phyloP scores from a whole-genome alignment of 2,329 filamentous ascomycete genomes.

The Trichophyton schoenleinii region DNA sequence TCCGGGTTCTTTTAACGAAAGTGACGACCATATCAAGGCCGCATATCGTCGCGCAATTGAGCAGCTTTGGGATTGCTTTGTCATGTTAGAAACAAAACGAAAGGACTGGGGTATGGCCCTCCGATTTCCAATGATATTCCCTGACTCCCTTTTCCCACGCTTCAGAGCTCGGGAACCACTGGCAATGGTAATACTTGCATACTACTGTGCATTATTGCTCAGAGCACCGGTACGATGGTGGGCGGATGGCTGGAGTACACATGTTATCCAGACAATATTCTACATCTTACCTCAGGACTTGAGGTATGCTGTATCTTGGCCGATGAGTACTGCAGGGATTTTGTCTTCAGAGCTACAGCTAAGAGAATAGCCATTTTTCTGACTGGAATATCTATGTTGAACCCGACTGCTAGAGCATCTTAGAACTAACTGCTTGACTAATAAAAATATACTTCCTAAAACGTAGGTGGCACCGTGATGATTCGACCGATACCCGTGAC shows the following conservation, averaged over 20 bases:
- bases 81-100: slow-evolving; percentile 12
- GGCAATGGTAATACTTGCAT: slow-evolving; percentile 27
- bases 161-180: slow-evolving; percentile 21
- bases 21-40: not conserved
- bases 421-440: too few species aligned
- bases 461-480: too few species aligned
- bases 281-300: slow-evolving; percentile 7
- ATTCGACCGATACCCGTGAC: too few species aligned
- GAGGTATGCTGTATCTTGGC: slow-evolving; percentile 11
- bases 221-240: slow-evolving; percentile 14
- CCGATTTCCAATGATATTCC: slow-evolving; percentile 11
- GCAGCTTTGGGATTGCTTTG: slow-evolving; percentile 13
- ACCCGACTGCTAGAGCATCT: too few species aligned
- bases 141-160: slow-evolving; percentile 17
- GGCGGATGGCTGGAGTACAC: slow-evolving; percentile 13
- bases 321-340: slow-evolving; percentile 9
- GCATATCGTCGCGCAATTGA: slow-evolving; percentile 7
- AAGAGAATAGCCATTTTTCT: not conserved
- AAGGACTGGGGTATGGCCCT: slow-evolving; percentile 13
- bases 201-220: slow-evolving; percentile 26
- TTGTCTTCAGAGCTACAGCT: not conserved
- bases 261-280: slow-evolving; percentile 11
- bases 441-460: too few species aligned
- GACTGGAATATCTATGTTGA: not conserved
- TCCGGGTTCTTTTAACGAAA: not conserved